These are phyloP conservation scores for Pseudonitzschia pungens DNA, from an alignment of 108 stramenopile species.

Conservation along the genomic window DNA sequence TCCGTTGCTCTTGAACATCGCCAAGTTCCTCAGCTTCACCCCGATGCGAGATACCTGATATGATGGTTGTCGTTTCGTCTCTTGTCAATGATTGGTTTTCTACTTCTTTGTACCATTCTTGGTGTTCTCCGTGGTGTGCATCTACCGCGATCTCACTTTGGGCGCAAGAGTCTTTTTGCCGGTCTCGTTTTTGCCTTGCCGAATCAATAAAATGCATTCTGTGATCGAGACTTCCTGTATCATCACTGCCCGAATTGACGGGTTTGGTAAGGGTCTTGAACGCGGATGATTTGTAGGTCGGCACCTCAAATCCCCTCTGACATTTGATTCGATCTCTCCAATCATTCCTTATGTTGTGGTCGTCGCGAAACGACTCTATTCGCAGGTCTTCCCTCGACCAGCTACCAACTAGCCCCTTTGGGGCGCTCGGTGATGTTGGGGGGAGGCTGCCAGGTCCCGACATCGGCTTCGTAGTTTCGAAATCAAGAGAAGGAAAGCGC, in stretches of 20 bases:
- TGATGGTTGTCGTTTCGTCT: conserved; percentile 76
- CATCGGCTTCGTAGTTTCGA: not conserved
- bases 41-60: conserved; percentile 58
- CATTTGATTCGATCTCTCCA: conserved; percentile 3
- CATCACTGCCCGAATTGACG: conserved; percentile 16
- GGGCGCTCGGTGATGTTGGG: conserved; percentile 21
- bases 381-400: conserved; percentile 65
- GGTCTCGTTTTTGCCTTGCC: conserved; percentile 24
- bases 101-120: conserved; percentile 30
- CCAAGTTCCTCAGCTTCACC: conserved; percentile 57
- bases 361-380: conserved; percentile 37
- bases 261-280: conserved; percentile 31
- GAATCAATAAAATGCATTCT: conserved; percentile 29
- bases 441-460: conserved; percentile 37
- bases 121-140: conserved; percentile 37
- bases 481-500: conserved; percentile 1
- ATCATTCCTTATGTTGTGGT: conserved; percentile 28
- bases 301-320: conserved; percentile 3
- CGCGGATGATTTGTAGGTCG: conserved; percentile 17
- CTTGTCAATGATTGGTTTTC: conserved; percentile 50
- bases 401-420: conserved; percentile 30
- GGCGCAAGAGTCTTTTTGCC: conserved; percentile 53
- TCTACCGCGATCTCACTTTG: conserved; percentile 68
- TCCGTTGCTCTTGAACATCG: conserved; percentile 65
- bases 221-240: conserved; percentile 17